Percentiles rank a stretch among this genome's conserved stretches.
Evolutionary conservation across 1,284 basidiomycete genomes (phyloP).

Genomic region (Microstroma glucosiphilum): DNA sequence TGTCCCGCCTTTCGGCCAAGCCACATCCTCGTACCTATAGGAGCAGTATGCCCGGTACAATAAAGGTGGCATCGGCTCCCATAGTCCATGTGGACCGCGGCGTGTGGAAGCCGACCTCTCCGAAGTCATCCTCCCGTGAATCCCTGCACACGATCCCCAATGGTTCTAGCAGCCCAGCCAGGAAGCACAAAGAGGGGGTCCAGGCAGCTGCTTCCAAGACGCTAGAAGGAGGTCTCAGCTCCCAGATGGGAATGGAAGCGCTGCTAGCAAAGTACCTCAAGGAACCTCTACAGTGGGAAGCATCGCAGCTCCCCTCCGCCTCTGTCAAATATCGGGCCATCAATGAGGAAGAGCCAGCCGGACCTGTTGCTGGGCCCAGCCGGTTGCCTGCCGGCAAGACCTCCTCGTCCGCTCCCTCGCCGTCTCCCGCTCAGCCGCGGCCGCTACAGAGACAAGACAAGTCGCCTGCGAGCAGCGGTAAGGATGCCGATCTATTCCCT

Average conservation of each 20-base stretch:
- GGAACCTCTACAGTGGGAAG: constrained; percentile 9
- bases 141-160: too few species aligned
- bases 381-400: neutral
- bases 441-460: constrained; percentile 10
- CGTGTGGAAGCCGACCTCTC: too few species aligned
- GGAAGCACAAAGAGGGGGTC: too few species aligned
- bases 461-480: neutral
- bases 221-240: too few species aligned
- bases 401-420: constrained; percentile 7
- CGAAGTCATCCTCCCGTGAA: too few species aligned
- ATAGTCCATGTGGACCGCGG: too few species aligned
- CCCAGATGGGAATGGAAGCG: neutral
- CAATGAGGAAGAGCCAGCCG: constrained; percentile 5
- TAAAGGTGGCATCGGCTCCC: too few species aligned
- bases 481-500: constrained; percentile 23
- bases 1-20: too few species aligned
- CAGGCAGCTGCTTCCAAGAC: too few species aligned
- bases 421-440: neutral
- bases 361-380: neutral
- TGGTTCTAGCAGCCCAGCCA: too few species aligned
- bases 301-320: neutral
- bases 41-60: too few species aligned
- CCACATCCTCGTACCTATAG: too few species aligned
- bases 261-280: constrained; percentile 7
- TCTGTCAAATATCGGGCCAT: constrained; percentile 10